Conservation (phyloP, 139 green algal genomes). For the Picochlorum sp. region DNA sequence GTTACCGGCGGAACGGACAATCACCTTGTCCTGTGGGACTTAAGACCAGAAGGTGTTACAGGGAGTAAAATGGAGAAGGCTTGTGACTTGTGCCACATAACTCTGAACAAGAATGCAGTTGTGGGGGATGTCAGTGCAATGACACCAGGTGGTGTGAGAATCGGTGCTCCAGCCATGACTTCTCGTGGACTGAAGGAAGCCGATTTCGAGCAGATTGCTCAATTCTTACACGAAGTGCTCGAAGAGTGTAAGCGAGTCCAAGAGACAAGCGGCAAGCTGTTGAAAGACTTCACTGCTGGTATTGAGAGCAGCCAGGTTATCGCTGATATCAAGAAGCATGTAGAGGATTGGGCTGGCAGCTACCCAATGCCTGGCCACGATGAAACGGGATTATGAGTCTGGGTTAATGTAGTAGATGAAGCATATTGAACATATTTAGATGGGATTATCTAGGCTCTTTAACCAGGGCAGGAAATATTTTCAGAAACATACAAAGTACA, state of each 20-base stretch:
- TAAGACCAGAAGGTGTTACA: conserved; percentile 68
- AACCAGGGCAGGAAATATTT: not conserved
- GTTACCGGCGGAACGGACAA: conserved; percentile 80
- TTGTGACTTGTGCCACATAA: conserved; percentile 79
- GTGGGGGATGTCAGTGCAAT: conserved; percentile 71
- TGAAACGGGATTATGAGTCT: conserved; percentile 8
- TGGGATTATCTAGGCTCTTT: not conserved
- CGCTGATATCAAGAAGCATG: conserved; percentile 20
- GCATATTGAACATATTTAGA: no score
- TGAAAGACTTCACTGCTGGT: conserved; percentile 10
- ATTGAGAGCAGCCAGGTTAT: conserved; percentile 26
- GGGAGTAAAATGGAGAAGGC: conserved; percentile 76
- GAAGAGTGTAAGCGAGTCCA: conserved; percentile 69
- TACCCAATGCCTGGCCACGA: conserved; percentile 56
- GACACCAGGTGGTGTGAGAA: conserved; percentile 66
- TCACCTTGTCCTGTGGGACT: conserved; percentile 81
- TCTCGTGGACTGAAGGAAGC: conserved; percentile 47
- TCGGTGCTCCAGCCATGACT: conserved; percentile 79
- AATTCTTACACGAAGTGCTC: conserved; percentile 54
- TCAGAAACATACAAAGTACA: not conserved
- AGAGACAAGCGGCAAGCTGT: conserved; percentile 12
- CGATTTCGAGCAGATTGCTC: conserved; percentile 6
- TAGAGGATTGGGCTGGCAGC: conserved; percentile 35
- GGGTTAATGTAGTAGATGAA: no score
- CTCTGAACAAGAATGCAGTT: conserved; percentile 87